Percentiles rank a stretch among this genome's conserved stretches.
Conservation (phyloP, 163 green algal species). For the Trebouxia gelatinosa region DNA sequence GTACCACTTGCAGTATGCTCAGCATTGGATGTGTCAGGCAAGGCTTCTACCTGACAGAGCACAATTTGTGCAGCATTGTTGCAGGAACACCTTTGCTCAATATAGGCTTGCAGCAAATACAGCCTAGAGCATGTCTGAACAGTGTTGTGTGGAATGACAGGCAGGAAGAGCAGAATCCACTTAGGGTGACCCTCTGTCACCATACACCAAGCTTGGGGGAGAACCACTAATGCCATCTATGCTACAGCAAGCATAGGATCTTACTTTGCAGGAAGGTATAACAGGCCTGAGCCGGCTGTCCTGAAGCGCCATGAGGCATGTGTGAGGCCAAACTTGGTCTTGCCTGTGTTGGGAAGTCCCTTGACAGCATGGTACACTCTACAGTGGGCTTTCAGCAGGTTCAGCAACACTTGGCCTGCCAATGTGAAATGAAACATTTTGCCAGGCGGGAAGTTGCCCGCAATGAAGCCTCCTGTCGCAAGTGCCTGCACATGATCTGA, state of each 20-base stretch:
- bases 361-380: conserved; percentile 72
- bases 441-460: conserved; percentile 59
- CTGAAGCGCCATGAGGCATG: conserved; percentile 27
- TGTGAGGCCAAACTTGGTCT: conserved; percentile 21
- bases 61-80: no score
- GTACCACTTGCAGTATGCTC: no score
- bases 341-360: conserved; percentile 43
- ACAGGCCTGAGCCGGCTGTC: background rate
- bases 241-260: no score
- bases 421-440: conserved; percentile 39
- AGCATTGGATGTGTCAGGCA: no score
- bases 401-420: conserved; percentile 29
- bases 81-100: no score
- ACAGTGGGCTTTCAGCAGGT: conserved; percentile 66
- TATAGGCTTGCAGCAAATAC: background rate
- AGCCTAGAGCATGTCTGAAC: no score
- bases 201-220: background rate
- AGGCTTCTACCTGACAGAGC: no score
- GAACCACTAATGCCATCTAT: background rate
- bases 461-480: background rate
- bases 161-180: no score
- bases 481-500: no score
- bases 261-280: background rate
- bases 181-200: no score
- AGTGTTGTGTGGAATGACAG: no score